Evolutionary conservation across 257 asterid genomes (phyloP), one percentile per base, ranked within the genome.

Genomic region (Vinca minor): DNA sequence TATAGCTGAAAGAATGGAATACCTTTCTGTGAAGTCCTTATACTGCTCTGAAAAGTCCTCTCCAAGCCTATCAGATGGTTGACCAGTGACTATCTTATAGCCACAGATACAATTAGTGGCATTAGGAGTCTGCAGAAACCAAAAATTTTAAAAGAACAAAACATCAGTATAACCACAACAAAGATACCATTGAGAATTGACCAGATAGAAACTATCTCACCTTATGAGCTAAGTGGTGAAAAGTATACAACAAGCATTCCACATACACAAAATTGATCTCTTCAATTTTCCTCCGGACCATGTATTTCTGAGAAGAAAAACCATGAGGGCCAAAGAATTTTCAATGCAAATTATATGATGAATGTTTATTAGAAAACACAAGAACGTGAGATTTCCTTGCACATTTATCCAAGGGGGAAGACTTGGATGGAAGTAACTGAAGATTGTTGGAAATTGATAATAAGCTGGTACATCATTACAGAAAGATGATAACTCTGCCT

Each of bases 11-110:
- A 67, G 69, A 28, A 42, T 14, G 64, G 58, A 47, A 32, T 71
- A 86, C 95, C 98, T 88, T 81, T 91, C 96, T 29, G 86, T 79
- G 46, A 88, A 88, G 74, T 88, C 96, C 76, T 82, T 88, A 73
- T 66, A 78, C 71, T 79, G 92, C 76, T 83, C 96, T 23, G 96
- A 79, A 69, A 91, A 91, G 71, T 91, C 95, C 83, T 91, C 98
- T 63, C 98, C 98, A 65, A 91, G 91, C 81, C 98, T 83, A 69
- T 91, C 98, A 60, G 98, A 91, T 68, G 98, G 96, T 68, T 91
- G 98, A 7, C 98, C 96, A 34, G 98, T 86, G 62, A 91, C 95
- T 54, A 91, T 86, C 88, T 85, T 88, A 81, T 82, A 91, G 76
- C 98, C 96, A 67, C 98, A 91, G 62, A 88, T 89, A 81, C 95